phyloP scores from a whole-genome alignment of 257 asterid species.

The Forsythia suspensa region DNA sequence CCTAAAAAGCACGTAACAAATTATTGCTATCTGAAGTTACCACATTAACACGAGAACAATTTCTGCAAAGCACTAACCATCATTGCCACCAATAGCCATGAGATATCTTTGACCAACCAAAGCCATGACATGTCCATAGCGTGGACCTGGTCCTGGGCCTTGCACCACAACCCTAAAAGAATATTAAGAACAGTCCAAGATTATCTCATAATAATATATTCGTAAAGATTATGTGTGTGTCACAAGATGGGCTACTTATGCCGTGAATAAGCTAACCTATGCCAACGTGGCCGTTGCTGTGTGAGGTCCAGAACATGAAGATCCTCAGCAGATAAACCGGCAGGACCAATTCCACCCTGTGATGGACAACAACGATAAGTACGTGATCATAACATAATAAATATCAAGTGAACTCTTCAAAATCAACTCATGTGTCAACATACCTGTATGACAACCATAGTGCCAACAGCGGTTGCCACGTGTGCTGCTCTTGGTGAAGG shows the following conservation, averaged over 20 bases:
- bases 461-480: conserved; percentile 98
- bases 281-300: conserved; percentile 97
- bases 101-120: conserved; percentile 98
- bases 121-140: conserved; percentile 99
- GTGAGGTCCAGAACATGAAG: conserved; percentile 98
- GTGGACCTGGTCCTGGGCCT: conserved; percentile 99
- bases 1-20: conserved; percentile 51
- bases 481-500: conserved; percentile 99
- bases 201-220: conserved; percentile 16
- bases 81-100: conserved; percentile 99
- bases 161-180: conserved; percentile 88
- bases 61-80: conserved; percentile 56
- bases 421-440: conserved; percentile 21
- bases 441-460: conserved; percentile 99
- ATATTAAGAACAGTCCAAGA: conserved; percentile 16
- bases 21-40: conserved; percentile 17
- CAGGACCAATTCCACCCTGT: conserved; percentile 99
- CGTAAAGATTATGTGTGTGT: conserved; percentile 1
- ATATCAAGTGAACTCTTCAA: conserved; percentile 10
- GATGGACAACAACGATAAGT: conserved; percentile 24
- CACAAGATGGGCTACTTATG: background rate
- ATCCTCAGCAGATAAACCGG: conserved; percentile 98
- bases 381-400: conserved; percentile 10
- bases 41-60: conserved; percentile 18
- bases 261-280: conserved; percentile 57